Evolutionary conservation across 2,329 filamentous ascomycete species (phyloP), one percentile per base, ranked within the genome.

Genomic region (Esteya vermicola): DNA sequence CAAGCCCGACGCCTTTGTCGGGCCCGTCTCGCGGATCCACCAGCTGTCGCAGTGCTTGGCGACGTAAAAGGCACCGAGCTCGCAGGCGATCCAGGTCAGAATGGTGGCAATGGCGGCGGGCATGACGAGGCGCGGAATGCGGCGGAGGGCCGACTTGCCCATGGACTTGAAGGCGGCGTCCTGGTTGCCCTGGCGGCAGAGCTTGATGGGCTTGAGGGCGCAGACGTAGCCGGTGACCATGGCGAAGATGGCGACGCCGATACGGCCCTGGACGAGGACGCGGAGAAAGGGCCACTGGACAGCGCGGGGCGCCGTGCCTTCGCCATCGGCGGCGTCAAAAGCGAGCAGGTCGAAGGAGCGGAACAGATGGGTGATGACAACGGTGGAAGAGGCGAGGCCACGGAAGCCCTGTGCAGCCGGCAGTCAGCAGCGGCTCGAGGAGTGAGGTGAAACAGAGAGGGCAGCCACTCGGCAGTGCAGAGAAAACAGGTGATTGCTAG

Each of bases 201-300:
- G 65, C 40, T 65, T 63, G 43, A 78, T 65, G 14, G 74, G 70
- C 50, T 77, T 76, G 39, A 78, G 62, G 4, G 71, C 68, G 56
- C 75, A 78, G 38, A 78, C 74, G 49, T 76, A 78, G 42, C 74
- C 74, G 19, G 75, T 74, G 30, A 78, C 72, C 35, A 81, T 63
- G 50, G 77, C 69, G 56, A 81, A 80, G 46, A 80, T 73, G 13
- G 74, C 69, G 3, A 81, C 77, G 54, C 76, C 78, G 34, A 75
- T 71, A 14, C 78, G 67, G 19, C 77, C 74, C 50, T 75, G 72
- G 37, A 69, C 62, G 30, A 71, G 59, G 36, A 79, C 65, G 41
- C 75, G 70, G 43, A 78, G 57, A 49, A 72, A 70, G 13, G 74
- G 75, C 31, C 65, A 61, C 54, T 79, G 74, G 44, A 76, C 63